Conservation (phyloP, 1,284 basidiomycete genomes). For the Apiotrichum gracile region DNA sequence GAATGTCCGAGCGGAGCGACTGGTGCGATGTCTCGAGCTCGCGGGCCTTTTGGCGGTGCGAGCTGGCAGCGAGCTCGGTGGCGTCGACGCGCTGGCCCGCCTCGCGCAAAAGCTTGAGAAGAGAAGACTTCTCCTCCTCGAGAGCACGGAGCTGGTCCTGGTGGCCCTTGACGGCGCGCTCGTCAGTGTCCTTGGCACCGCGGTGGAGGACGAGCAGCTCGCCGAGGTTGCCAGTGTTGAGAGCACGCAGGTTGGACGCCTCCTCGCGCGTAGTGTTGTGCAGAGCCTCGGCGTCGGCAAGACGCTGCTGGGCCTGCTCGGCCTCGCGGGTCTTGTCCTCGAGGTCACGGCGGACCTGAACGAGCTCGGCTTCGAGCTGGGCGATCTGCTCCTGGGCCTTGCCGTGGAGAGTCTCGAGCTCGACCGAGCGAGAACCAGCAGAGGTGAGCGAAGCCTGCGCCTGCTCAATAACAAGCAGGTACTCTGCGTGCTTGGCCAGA, state of each 20-base stretch:
- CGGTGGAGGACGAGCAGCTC: constrained; percentile 77
- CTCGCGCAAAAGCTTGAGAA: constrained; percentile 73
- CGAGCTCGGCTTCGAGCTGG: constrained; percentile 65
- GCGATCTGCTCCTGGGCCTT: constrained; percentile 62
- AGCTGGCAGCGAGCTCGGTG: constrained; percentile 61
- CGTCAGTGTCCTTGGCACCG: constrained; percentile 71
- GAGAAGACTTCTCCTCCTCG: constrained; percentile 65
- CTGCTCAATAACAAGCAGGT: constrained; percentile 79
- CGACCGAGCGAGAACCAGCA: constrained; percentile 59
- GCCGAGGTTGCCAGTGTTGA: constrained; percentile 76
- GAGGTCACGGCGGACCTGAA: constrained; percentile 69
- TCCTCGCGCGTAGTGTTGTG: constrained; percentile 87
- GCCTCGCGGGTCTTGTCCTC: constrained; percentile 66
- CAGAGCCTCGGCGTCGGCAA: constrained; percentile 71
- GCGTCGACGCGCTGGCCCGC: constrained; percentile 65
- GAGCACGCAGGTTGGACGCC: constrained; percentile 72
- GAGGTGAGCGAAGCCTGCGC: constrained; percentile 70
- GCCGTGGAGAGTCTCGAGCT: constrained; percentile 71
- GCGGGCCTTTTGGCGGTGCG: constrained; percentile 61
- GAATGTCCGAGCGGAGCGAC: constrained; percentile 68
- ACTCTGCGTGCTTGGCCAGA: constrained; percentile 64
- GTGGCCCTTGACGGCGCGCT: constrained; percentile 64
- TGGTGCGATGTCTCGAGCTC: constrained; percentile 67
- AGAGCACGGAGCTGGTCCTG: constrained; percentile 72
- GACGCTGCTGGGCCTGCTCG: constrained; percentile 59